Evolutionary conservation across 768 basidiomycete genomes (phyloP).

Genomic region (Tricholomella constricta): DNA sequence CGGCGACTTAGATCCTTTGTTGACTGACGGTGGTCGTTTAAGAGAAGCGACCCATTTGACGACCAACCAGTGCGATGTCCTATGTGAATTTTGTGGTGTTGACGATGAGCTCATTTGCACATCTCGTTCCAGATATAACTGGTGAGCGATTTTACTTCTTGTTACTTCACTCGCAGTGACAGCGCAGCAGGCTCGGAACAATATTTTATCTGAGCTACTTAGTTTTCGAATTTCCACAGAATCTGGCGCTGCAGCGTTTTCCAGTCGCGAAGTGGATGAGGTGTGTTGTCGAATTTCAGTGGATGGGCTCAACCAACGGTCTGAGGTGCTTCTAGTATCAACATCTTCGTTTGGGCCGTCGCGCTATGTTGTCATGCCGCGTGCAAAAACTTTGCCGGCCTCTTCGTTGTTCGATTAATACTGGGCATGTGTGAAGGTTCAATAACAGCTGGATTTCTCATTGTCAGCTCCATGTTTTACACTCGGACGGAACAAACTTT

Average conservation of each 20-base stretch:
- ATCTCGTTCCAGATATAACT: constrained; percentile 55
- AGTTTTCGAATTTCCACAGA: constrained; percentile 74
- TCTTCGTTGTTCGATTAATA: constrained; percentile 64
- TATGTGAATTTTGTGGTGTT: not conserved
- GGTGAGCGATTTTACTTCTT: constrained; percentile 35
- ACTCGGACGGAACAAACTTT: constrained; percentile 69
- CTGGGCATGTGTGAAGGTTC: constrained; percentile 74
- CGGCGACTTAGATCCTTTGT: not conserved
- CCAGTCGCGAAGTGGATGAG: constrained; percentile 85
- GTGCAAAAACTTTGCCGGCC: constrained; percentile 66
- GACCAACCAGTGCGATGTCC: constrained; percentile 56
- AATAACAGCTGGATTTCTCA: constrained; percentile 76
- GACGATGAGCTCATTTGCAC: not conserved
- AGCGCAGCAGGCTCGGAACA: constrained; percentile 61
- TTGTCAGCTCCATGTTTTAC: constrained; percentile 79
- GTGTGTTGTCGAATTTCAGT: constrained; percentile 39
- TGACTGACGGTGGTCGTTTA: not conserved
- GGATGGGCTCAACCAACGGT: no score
- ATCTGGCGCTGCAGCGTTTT: constrained; percentile 68
- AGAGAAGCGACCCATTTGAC: constrained; percentile 64
- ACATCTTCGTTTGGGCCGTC: constrained; percentile 68
- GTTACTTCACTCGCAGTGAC: constrained; percentile 1
- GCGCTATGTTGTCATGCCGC: constrained; percentile 65
- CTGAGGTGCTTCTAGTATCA: constrained; percentile 41
- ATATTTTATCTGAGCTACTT: constrained; percentile 76